phyloP scores from a whole-genome alignment of 2,329 filamentous ascomycete genomes.

The Penicillium sp. region DNA sequence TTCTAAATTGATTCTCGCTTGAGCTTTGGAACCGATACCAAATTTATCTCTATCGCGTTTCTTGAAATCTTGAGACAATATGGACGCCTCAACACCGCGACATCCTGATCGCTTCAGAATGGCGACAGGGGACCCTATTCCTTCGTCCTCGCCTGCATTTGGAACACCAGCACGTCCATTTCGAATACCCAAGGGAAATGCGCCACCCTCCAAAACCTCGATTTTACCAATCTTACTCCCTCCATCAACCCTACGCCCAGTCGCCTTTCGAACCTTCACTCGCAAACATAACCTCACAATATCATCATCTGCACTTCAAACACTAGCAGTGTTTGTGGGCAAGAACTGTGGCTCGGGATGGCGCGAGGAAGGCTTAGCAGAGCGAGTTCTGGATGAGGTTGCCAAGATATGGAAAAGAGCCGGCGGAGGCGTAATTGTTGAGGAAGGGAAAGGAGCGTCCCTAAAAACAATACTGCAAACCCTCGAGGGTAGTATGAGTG shows the following conservation, averaged over 20 bases:
- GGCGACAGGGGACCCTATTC: conserved; percentile 57
- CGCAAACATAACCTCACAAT: conserved; percentile 96
- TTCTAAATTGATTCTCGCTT: background rate
- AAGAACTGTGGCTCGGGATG: conserved; percentile 93
- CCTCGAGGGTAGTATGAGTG: conserved; percentile 82
- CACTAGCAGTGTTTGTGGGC: conserved; percentile 84
- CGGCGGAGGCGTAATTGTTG: conserved; percentile 86
- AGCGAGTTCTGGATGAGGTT: conserved; percentile 87
- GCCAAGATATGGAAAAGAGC: conserved; percentile 88
- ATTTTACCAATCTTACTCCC: conserved; percentile 89
- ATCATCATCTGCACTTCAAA: conserved; percentile 79
- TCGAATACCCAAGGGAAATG: conserved; percentile 39
- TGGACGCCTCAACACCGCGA: conserved; percentile 24
- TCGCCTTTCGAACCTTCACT: conserved; percentile 93
- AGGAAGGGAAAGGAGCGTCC: conserved; percentile 65
- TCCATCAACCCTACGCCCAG: conserved; percentile 77
- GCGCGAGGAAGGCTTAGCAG: conserved; percentile 91
- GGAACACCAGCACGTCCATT: conserved; percentile 81
- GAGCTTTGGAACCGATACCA: background rate
- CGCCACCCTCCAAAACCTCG: conserved; percentile 55
- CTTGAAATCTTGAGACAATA: conserved; percentile 1
- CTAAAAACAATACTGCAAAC: conserved; percentile 80
- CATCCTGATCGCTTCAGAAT: conserved; percentile 24
- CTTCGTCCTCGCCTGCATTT: conserved; percentile 88
- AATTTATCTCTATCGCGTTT: background rate